phyloP scores from a whole-genome alignment of 805 yeast genomes.

The Spathaspora girioi region DNA sequence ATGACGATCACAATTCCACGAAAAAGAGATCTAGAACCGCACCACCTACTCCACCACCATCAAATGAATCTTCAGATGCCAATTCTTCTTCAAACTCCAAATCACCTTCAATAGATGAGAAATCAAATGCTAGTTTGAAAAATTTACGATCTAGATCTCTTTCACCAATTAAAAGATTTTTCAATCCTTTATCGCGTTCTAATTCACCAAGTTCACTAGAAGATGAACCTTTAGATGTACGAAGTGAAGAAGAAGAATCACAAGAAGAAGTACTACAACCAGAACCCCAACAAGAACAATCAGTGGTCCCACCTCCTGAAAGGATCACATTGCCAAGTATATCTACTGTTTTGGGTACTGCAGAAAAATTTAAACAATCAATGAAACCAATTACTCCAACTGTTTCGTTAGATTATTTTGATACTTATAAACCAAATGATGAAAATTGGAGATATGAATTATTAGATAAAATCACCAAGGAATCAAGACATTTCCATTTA shows the following conservation, averaged over 20 bases:
- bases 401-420: conserved; percentile 40
- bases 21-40: conserved; percentile 43
- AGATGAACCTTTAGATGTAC: background rate
- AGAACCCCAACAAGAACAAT: background rate
- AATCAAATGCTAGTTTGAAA: background rate
- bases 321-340: conserved; percentile 30
- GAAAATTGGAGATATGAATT: conserved; percentile 43
- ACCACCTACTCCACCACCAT: conserved; percentile 35
- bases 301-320: background rate
- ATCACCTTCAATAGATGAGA: background rate
- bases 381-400: conserved; percentile 35
- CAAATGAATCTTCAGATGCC: conserved; percentile 12
- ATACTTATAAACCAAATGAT: conserved; percentile 43
- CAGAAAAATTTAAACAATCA: conserved; percentile 14
- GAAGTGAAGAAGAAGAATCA: background rate
- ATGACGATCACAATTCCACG: conserved; percentile 3
- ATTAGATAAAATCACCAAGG: conserved; percentile 29
- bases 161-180: conserved; percentile 19
- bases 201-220: conserved; percentile 15
- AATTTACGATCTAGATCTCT: conserved; percentile 22
- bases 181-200: conserved; percentile 18
- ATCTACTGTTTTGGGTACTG: conserved; percentile 26
- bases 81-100: conserved; percentile 7
- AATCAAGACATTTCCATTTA: conserved; percentile 21
- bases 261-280: background rate